phyloP scores from a whole-genome alignment of 1,284 basidiomycete species.

The Tilletia horrida region DNA sequence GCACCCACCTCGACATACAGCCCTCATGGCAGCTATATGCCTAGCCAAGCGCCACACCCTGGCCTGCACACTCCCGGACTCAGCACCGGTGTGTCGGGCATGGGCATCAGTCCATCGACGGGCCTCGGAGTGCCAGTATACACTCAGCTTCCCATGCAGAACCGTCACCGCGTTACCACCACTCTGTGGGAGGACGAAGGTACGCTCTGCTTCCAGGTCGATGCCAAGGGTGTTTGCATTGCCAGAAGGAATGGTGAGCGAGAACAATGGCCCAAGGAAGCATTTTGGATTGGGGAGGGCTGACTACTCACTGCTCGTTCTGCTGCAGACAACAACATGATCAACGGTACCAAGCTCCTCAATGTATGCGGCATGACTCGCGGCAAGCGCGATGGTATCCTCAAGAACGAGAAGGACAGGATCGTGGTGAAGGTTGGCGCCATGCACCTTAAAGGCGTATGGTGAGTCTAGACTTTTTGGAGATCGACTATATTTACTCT shows the following conservation, averaged over 20 bases:
- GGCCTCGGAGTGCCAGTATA: slow-evolving; percentile 45
- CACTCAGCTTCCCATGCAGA: slow-evolving; percentile 47
- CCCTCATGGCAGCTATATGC: neutral
- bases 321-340: slow-evolving; percentile 54
- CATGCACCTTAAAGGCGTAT: slow-evolving; percentile 55
- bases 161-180: slow-evolving; percentile 52
- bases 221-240: slow-evolving; percentile 52
- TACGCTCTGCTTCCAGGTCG: slow-evolving; percentile 54
- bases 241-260: slow-evolving; percentile 44
- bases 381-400: slow-evolving; percentile 54
- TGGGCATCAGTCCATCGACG: slow-evolving; percentile 17
- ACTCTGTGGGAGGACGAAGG: slow-evolving; percentile 55
- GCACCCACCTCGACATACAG: neutral
- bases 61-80: slow-evolving; percentile 15
- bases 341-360: slow-evolving; percentile 55
- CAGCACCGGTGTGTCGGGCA: slow-evolving; percentile 13
- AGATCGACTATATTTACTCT: neutral
- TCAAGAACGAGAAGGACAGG: slow-evolving; percentile 55
- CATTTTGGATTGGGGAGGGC: no score
- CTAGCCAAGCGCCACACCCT: slow-evolving; percentile 1
- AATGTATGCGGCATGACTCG: slow-evolving; percentile 55
- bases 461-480: slow-evolving; percentile 26
- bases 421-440: slow-evolving; percentile 55
- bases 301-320: neutral
- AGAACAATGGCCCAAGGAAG: no score